Evolutionary conservation across 345 rosid genomes (phyloP).

Genomic region (Lepidium aucheri): DNA sequence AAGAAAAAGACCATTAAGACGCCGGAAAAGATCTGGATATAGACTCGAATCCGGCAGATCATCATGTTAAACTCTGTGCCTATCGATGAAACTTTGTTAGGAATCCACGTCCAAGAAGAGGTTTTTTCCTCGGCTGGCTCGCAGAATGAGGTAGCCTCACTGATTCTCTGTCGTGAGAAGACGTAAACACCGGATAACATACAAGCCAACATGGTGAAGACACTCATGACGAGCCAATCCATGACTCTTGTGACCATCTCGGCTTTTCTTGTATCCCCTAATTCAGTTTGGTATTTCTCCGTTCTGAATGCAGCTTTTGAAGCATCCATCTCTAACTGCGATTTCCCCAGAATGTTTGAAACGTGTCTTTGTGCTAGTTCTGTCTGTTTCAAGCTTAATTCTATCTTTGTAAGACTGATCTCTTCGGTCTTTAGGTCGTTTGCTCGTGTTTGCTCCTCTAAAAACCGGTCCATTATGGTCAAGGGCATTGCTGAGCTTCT

Average conservation of each 20-base stretch:
- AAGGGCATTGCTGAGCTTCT: slow-evolving; percentile 25
- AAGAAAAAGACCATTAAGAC: slow-evolving; percentile 47
- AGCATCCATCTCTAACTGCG: slow-evolving; percentile 56
- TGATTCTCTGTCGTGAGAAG: slow-evolving; percentile 53
- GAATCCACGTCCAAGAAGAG: slow-evolving; percentile 76
- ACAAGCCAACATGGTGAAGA: slow-evolving; percentile 48
- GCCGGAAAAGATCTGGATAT: slow-evolving; percentile 60
- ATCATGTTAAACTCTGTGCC: slow-evolving; percentile 39
- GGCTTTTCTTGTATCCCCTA: slow-evolving; percentile 57
- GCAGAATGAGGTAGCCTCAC: slow-evolving; percentile 67
- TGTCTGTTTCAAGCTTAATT: slow-evolving; percentile 43
- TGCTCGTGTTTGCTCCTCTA: slow-evolving; percentile 58
- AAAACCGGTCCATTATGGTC: slow-evolving; percentile 41
- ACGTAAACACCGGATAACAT: slow-evolving; percentile 57
- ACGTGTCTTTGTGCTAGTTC: slow-evolving; percentile 45
- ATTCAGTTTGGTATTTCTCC: slow-evolving; percentile 66
- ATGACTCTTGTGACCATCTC: slow-evolving; percentile 58
- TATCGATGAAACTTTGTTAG: slow-evolving; percentile 41
- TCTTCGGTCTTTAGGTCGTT: slow-evolving; percentile 65
- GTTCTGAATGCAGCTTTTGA: slow-evolving; percentile 59
- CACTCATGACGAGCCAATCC: slow-evolving; percentile 75
- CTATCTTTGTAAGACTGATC: slow-evolving; percentile 43
- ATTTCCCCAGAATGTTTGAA: slow-evolving; percentile 52
- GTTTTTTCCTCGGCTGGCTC: slow-evolving; percentile 38
- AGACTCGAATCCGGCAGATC: slow-evolving; percentile 52